Percentiles rank a stretch among this genome's conserved stretches.
Evolutionary conservation across 2,329 filamentous ascomycete genomes (phyloP).

Genomic region (Clonostachys rhizophaga): DNA sequence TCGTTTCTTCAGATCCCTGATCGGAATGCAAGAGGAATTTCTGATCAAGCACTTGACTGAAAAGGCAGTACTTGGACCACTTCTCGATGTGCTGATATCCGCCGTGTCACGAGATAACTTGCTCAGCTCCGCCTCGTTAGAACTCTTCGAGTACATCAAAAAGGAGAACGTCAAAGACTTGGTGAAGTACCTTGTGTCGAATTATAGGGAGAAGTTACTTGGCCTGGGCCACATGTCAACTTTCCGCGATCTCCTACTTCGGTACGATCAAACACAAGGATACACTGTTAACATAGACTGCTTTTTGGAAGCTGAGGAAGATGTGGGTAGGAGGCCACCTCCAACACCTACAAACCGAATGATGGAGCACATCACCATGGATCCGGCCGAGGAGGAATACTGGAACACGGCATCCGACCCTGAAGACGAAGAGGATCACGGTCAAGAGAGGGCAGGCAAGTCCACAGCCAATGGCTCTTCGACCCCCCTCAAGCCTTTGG

Average conservation of each 20-base stretch:
- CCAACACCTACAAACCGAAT: conserved; percentile 46
- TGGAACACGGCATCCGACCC: conserved; percentile 81
- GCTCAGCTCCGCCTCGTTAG: conserved; percentile 87
- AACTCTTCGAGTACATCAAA: conserved; percentile 89
- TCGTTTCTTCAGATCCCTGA: conserved; percentile 86
- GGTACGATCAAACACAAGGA: conserved; percentile 75
- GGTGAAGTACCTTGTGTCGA: conserved; percentile 78
- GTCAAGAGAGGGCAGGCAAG: conserved; percentile 17
- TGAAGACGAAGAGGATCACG: conserved; percentile 63
- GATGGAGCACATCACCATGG: conserved; percentile 69
- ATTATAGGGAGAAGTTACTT: conserved; percentile 73
- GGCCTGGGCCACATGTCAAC: conserved; percentile 78
- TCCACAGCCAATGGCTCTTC: conserved; percentile 54
- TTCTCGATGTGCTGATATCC: conserved; percentile 77
- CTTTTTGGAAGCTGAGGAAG: conserved; percentile 67
- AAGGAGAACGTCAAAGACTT: conserved; percentile 77
- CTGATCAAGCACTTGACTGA: conserved; percentile 82
- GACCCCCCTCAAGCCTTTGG: conserved; percentile 66
- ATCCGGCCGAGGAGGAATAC: conserved; percentile 86
- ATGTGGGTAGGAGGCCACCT: conserved; percentile 36
- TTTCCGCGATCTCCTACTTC: conserved; percentile 70
- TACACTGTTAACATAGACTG: conserved; percentile 65
- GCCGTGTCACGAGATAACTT: conserved; percentile 92
- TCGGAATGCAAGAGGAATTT: conserved; percentile 84
- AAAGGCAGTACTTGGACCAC: conserved; percentile 75